A percentile compares a stretch with the other conserved stretches of the same genome.
Evolutionary conservation across 805 yeast species (phyloP).

Genomic region (Candida orba): DNA sequence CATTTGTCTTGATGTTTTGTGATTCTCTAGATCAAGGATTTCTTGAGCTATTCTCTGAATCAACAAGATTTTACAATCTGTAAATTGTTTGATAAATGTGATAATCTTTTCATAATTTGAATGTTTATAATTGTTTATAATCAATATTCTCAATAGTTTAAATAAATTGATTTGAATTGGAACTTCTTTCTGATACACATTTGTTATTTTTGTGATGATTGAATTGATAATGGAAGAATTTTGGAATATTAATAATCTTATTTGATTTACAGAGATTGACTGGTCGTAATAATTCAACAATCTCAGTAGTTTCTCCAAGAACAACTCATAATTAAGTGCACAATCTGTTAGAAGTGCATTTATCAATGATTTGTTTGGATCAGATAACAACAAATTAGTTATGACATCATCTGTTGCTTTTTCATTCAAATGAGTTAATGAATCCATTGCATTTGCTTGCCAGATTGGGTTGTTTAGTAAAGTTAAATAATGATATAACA

Average conservation of each 20-base stretch:
- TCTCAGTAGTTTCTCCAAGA: slow-evolving; percentile 34
- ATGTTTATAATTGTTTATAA: slow-evolving; percentile 8
- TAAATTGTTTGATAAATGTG: slow-evolving; percentile 2
- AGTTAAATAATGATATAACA: slow-evolving; percentile 28
- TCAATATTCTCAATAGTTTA: slow-evolving; percentile 16
- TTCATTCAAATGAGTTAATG: slow-evolving; percentile 39
- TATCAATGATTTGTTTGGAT: slow-evolving; percentile 28
- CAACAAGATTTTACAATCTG: slow-evolving; percentile 11
- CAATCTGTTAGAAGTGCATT: slow-evolving; percentile 34
- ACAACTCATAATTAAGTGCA: slow-evolving; percentile 36
- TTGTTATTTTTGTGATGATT: slow-evolving; percentile 9
- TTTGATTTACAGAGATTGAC: slow-evolving; percentile 15
- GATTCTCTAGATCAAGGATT: slow-evolving; percentile 8
- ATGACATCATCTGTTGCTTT: slow-evolving; percentile 26
- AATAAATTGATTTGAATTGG: slow-evolving; percentile 17
- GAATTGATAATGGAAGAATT: slow-evolving; percentile 8
- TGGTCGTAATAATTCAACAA: slow-evolving; percentile 17
- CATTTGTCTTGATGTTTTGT: slow-evolving; percentile 27
- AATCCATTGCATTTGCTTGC: slow-evolving; percentile 46
- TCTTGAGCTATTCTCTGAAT: slow-evolving; percentile 19
- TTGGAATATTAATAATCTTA: slow-evolving; percentile 16
- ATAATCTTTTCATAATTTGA: slow-evolving; percentile 10
- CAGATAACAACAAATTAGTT: slow-evolving; percentile 20
- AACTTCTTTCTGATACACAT: slow-evolving; percentile 8
- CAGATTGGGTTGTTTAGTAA: slow-evolving; percentile 41